These are phyloP conservation scores for Lentinula aciculospora DNA, from an alignment of 768 basidiomycete species.

Conservation along the genomic window DNA sequence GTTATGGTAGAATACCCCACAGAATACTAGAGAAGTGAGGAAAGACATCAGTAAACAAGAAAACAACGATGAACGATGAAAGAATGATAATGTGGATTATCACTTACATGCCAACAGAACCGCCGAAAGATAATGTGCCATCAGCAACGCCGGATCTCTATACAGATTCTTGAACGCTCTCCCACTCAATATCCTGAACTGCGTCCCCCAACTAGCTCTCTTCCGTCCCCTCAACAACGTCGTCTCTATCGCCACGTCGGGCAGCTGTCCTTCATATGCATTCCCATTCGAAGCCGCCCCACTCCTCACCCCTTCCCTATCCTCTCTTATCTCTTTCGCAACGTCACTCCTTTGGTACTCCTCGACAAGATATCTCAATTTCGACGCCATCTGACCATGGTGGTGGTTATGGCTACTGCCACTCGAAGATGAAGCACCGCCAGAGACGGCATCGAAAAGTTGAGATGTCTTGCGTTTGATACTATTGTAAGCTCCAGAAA, in stretches of 20 bases:
- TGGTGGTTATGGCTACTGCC: slow-evolving; percentile 19
- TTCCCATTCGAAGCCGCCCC: slow-evolving; percentile 22
- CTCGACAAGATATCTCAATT: slow-evolving; percentile 66
- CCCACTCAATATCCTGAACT: slow-evolving; percentile 92
- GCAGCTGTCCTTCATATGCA: slow-evolving; percentile 31
- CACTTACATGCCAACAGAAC: slow-evolving; percentile 77
- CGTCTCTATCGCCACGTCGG: slow-evolving; percentile 68
- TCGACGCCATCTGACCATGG: slow-evolving; percentile 40
- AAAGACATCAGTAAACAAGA: no score
- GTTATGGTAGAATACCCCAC: slow-evolving; percentile 89
- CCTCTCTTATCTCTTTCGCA: slow-evolving; percentile 52
- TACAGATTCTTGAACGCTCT: slow-evolving; percentile 98
- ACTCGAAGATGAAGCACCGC: slow-evolving; percentile 22
- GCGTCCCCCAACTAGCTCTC: slow-evolving; percentile 82
- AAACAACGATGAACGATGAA: neutral
- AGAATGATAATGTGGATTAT: no score
- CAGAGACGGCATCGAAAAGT: slow-evolving; percentile 51
- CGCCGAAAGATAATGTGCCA: slow-evolving; percentile 85
- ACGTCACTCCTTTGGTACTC: slow-evolving; percentile 67
- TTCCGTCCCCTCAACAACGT: slow-evolving; percentile 63
- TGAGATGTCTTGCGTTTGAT: slow-evolving; percentile 73
- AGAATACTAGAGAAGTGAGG: slow-evolving; percentile 56
- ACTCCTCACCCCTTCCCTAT: slow-evolving; percentile 47
- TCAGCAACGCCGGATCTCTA: slow-evolving; percentile 86
- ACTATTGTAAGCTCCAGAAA: slow-evolving; percentile 31